These are phyloP conservation scores for Fibroporia radiculosa DNA, from an alignment of 768 basidiomycete species.

Conservation along the genomic window DNA sequence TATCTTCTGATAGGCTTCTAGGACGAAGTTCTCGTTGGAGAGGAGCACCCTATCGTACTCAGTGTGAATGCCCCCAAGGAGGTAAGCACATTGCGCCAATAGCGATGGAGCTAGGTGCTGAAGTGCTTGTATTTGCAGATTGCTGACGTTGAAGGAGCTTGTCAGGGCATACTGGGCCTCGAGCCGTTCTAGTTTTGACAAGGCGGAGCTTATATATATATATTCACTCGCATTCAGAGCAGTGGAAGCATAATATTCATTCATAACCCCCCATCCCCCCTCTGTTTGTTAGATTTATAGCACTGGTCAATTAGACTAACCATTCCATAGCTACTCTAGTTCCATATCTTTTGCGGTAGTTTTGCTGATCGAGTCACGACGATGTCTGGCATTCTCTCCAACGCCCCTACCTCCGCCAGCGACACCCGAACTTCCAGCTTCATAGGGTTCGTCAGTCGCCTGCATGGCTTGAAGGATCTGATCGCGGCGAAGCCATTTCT, in stretches of 20 bases:
- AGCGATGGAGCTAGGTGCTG: neutral
- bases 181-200: constrained; percentile 38
- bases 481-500: constrained; percentile 72
- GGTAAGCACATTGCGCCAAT: constrained; percentile 30
- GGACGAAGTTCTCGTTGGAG: constrained; percentile 72
- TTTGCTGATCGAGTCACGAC: constrained; percentile 1
- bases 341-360: neutral
- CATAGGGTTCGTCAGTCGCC: constrained; percentile 18
- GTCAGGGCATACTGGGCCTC: constrained; percentile 64
- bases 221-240: too few species aligned
- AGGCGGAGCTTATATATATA: too few species aligned
- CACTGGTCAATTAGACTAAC: too few species aligned
- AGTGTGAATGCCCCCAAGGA: constrained; percentile 78
- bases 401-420: neutral
- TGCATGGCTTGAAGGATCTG: constrained; percentile 45
- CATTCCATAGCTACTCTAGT: too few species aligned
- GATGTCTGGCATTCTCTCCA: neutral
- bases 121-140: constrained; percentile 31
- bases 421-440: constrained; percentile 1
- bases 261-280: too few species aligned
- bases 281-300: too few species aligned
- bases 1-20: constrained; percentile 15
- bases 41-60: constrained; percentile 53
- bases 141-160: constrained; percentile 72
- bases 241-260: too few species aligned